These are phyloP conservation scores for Fusarium brachygibbosum DNA, from an alignment of 2,329 filamentous ascomycete genomes.

Conservation along the genomic window DNA sequence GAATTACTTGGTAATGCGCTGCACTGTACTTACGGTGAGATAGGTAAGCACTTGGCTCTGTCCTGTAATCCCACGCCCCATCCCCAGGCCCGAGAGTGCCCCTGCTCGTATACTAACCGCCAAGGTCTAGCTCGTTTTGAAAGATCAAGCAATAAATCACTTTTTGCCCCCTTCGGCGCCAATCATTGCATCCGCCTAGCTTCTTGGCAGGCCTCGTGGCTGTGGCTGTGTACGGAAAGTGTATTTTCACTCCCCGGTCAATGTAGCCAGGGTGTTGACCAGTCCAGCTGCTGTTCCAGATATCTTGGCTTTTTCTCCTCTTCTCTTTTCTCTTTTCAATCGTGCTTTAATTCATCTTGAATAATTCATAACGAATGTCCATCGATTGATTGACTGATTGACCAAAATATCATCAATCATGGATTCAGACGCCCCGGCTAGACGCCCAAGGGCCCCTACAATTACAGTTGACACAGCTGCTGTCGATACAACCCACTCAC, in stretches of 20 bases:
- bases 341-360: no score
- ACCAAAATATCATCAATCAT: slow-evolving; percentile 8
- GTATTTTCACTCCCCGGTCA: slow-evolving; percentile 23
- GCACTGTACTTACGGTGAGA: not conserved
- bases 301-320: slow-evolving; percentile 28
- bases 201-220: slow-evolving; percentile 32
- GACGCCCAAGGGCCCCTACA: slow-evolving; percentile 38
- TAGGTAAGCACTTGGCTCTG: not conserved
- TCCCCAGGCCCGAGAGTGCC: not conserved
- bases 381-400: not conserved
- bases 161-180: not conserved
- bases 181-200: slow-evolving; percentile 13
- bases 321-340: slow-evolving; percentile 2
- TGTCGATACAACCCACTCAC: slow-evolving; percentile 30
- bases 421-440: slow-evolving; percentile 28
- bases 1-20: no score
- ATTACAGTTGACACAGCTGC: slow-evolving; percentile 43
- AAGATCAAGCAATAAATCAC: slow-evolving; percentile 7
- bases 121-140: slow-evolving; percentile 6
- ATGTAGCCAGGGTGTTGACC: not conserved
- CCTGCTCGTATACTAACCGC: slow-evolving; percentile 7
- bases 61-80: not conserved
- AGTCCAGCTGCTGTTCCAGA: not conserved
- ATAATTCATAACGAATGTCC: no score
- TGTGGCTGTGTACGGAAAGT: slow-evolving; percentile 35